Base-by-base conservation (phyloP, 768 basidiomycete species). In the Leccinum imitatum region DNA sequence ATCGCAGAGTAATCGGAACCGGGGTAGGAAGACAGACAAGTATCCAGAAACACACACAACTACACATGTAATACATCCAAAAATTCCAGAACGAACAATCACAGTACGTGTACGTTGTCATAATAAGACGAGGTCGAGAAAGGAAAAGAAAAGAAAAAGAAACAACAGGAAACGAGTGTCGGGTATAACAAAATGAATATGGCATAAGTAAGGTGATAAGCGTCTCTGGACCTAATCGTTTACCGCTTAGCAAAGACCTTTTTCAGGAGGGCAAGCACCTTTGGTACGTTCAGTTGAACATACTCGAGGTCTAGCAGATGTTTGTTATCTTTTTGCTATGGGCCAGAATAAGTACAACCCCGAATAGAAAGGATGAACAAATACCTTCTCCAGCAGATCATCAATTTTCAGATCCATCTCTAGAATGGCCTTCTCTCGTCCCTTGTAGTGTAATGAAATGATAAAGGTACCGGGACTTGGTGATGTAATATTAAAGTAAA, bases 391-490 rank as follows among this genome's bases (percentile, higher is more conserved):
- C 71, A 98, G 77, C 63, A 98, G 76, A 76, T 99, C 96, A 75
- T 99, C 96, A 67, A 98, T 97, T 79, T 98, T 98, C 56, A 98
- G 84, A 77, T 97, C 95, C 97, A 98, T 98, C 82, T 99, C 97
- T 39, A 98, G 84, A 67, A 99, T 98, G 17, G 97, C 96, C 78
- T 98, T 98, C 71, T 99, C 97, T 19, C 97, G 86, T 46, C 97
- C 97, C 76, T 97, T 98, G 79, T 98, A 99, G 75, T 98, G 96
- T 55, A 99, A 80, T 4, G 96, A 97, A 64, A 99, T 99, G 73
- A 99, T 95, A 76, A 98, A 99, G 9, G 97, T 97, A 51, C 97
- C 97, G 0, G 97, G 96, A 8, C 93, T 92, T 2, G 97, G 97
- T 35, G 95, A 98, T 27, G 92, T 95, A 73, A 99, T 95, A 70